Base-by-base conservation (phyloP, 257 asterid species). In the Gardenia jasminoides region DNA sequence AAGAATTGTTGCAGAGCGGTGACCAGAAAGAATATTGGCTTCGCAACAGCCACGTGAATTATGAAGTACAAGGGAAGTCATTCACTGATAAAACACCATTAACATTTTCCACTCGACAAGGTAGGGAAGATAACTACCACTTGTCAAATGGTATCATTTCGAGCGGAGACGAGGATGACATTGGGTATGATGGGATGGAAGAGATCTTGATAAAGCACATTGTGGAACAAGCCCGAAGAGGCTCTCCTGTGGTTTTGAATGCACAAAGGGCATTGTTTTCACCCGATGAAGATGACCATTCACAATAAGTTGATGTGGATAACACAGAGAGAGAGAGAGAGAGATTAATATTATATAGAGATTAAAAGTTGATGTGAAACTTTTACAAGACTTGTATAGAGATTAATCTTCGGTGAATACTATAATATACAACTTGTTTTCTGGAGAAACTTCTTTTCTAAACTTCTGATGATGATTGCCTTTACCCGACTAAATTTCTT, bases 201-300 rank as follows among this genome's bases (percentile, higher is more conserved):
- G 89, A 85, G 89, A 76, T 91, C 81, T 83, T 95, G 87, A 91
- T 95, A 76, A 84, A 84, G 87, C 97, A 92, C 74, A 86, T 95
- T 62, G 93, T 93, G 26, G 97, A 93, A 89, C 87, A 86, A 88
- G 97, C 97, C 33, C 88, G 86, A 78, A 92, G 92, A 84, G 96
- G 99, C n/a, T 93, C 97, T 66, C 94, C 99, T 84, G 97, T 90
- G 67, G 87, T 91, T 86, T 82, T 91, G 82, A 89, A 91, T 79
- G 98, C 94, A 70, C 91, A 91, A 69, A 92, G 85, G 75, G 91
- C 89, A 61, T 88, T 93, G 77, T 88, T 88, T 48, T 85, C 84
- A 2, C 79, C 76, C 74, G 85, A 80, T 88, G 92, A 88, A 47
- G 30, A 79, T 81, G 80, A 77, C 82, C 76, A 78, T 80, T 87